Evolutionary conservation across 257 asterid genomes (phyloP), one percentile per base, ranked within the genome.

Genomic region (Haberlea rhodopensis): DNA sequence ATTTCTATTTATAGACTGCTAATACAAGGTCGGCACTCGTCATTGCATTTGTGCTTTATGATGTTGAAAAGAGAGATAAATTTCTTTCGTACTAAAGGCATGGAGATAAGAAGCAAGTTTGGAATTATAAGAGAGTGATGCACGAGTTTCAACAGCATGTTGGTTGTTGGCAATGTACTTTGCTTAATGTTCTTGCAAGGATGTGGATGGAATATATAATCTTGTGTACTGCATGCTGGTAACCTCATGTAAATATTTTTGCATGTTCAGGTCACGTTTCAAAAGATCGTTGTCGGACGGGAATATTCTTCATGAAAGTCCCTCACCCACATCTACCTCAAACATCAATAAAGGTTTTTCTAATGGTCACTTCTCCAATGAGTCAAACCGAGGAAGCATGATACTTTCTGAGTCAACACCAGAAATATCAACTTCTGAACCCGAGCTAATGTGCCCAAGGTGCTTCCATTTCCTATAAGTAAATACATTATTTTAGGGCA

Each of bases 261-360:
- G 53, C 68, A 40, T 82, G 49, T 63, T 74, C 70, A 88, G 96
- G 80, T 78, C 83, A 28, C 66, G 69, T 64, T 82, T 84, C 78
- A 85, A 83, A 73, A 80, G 96, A 83, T 91, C 95, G 53, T 83
- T 82, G 81, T 91, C 96, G 5, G 98, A 88, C 82, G 96, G 98
- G 66, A 86, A 83, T 68, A 82, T 91, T 71, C 88, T 85, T 68
- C 91, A 78, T 60, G 87, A 74, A 79, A 79, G 81, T 60, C 75
- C 6, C 69, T 80, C 81, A 18, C 82, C 90, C 71, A 27, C 76
- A 27, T 69, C 95, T 48, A 60, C 81, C 28, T 66, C 80, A 49
- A 73, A 71, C 56, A 48, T 70, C 21, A 71, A 67, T 37, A 84
- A 79, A 74, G 83, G 73, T 68, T 78, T 74, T 69, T 72, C 82